Evolutionary conservation across 129 eudicot species (phyloP), one percentile per base, ranked within the genome.

Genomic region (Calendula officinalis): DNA sequence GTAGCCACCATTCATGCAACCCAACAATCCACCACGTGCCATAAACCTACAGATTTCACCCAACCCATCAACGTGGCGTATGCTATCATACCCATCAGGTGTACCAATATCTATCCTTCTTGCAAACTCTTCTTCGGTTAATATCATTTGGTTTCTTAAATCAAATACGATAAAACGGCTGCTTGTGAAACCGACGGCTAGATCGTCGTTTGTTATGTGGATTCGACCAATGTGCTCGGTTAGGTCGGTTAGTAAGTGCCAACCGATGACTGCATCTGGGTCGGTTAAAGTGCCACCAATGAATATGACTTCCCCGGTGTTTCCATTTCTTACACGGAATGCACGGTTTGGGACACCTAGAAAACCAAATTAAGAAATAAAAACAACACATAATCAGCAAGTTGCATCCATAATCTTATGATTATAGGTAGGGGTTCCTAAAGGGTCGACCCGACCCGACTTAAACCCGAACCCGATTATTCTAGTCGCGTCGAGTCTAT

Each of bases 281-380:
- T 92, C 95, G 0, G 98, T 92, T 2, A 88, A 64, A 1, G 83
- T 62, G 16, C 96, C 96, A 0, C 89, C 96, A 8, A 83, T 68
- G 80, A 83, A 88, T 5, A 88, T 64, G 2, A 83, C 86, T 63
- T 81, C 95, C 64, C 83, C 98, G 0, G 91, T 78, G 5, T 58
- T 78, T 0, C 86, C 78, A 37, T 88, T 82, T 82, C 98, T 82
- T 6, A 92, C 79, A 32, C 74, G 98, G 51, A 92, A 81, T 1
- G 96, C 86, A 5, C 84, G 94, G 40, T 83, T 89, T 2, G 98
- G 98, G 17, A 85, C 95, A 40, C 98, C 98, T 80, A 69, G 14
- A 22, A 22, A 22, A 22, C 30, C 30, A 53, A 3, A 53, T n/a
- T 13, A 4, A 22, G 17, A 22, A 22, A 22, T 1, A 22, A 22